A percentile compares a stretch with the other conserved stretches of the same genome.
Evolutionary conservation across 2,329 filamentous ascomycete genomes (phyloP).

Genomic region (Gaeumannomyces sp.): DNA sequence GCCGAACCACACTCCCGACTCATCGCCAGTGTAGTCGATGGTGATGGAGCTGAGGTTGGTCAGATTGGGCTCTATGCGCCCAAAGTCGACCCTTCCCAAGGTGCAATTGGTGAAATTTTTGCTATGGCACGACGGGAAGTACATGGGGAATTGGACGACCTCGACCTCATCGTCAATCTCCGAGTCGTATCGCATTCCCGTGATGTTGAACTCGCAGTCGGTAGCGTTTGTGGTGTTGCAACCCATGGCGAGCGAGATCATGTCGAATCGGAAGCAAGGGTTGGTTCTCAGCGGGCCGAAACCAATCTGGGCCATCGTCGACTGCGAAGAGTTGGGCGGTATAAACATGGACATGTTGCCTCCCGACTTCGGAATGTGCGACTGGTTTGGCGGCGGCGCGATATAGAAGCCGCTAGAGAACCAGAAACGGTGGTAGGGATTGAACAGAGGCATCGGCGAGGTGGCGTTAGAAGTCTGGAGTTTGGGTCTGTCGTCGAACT

Average conservation of each 20-base stretch:
- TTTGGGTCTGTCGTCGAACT: constrained; percentile 19
- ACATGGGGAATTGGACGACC: constrained; percentile 13
- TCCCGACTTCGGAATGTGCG: constrained; percentile 18
- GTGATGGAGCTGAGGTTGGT: constrained; percentile 30
- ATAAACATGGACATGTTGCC: constrained; percentile 15
- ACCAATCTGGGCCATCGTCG: constrained; percentile 21
- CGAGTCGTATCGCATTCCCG: constrained; percentile 21
- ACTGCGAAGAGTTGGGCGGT: constrained; percentile 9
- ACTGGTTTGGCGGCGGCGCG: constrained; percentile 19
- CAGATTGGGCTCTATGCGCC: constrained; percentile 19
- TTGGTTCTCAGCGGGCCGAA: constrained; percentile 16
- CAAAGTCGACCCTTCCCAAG: constrained; percentile 22
- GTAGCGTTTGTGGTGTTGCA: constrained; percentile 27
- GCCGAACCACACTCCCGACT: constrained; percentile 36
- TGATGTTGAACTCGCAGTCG: constrained; percentile 31
- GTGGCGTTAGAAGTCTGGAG: constrained; percentile 6
- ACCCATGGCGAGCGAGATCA: constrained; percentile 31
- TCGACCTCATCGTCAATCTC: constrained; percentile 13
- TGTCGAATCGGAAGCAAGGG: constrained; percentile 29
- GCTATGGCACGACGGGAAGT: constrained; percentile 1
- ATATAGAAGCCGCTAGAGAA: constrained; percentile 30
- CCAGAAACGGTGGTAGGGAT: constrained; percentile 23
- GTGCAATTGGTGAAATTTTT: constrained; percentile 20
- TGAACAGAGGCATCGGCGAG: constrained; percentile 14
- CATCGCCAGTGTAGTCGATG: constrained; percentile 30